Conservation (phyloP, 2,329 filamentous ascomycete species). For the Venturia pyrina region DNA sequence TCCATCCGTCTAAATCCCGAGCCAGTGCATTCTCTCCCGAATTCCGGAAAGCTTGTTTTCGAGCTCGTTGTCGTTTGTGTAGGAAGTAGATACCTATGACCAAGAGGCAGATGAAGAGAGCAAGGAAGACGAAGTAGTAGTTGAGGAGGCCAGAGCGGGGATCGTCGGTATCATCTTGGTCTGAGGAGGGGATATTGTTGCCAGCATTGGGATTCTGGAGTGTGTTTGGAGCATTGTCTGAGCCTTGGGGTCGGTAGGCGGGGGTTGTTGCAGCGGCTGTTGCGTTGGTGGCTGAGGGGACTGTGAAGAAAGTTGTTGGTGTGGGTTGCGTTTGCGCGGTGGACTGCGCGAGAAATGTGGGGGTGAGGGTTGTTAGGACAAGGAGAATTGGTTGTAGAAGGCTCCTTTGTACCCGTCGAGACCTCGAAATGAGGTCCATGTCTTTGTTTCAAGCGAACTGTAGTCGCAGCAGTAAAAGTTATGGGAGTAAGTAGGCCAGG, state of each 20-base stretch:
- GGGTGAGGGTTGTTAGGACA: neutral
- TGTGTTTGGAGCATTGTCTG: slow-evolving; percentile 4
- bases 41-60: slow-evolving; percentile 19
- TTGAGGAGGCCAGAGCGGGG: slow-evolving; percentile 26
- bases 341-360: neutral
- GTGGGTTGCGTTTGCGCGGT: neutral
- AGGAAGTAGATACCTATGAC: slow-evolving; percentile 34
- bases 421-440: neutral
- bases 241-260: neutral
- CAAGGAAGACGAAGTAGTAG: slow-evolving; percentile 48
- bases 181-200: neutral
- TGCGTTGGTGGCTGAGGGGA: neutral
- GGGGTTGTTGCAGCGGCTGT: neutral
- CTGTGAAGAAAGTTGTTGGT: neutral
- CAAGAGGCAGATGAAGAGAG: slow-evolving; percentile 38
- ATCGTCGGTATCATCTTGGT: slow-evolving; percentile 5
- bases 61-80: slow-evolving; percentile 32
- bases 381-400: neutral
- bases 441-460: neutral
- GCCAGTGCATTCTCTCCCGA: slow-evolving; percentile 26
- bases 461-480: neutral
- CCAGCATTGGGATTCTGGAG: neutral
- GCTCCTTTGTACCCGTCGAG: neutral
- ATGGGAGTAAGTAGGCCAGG: neutral
- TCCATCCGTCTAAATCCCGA: slow-evolving; percentile 27